phyloP scores from a whole-genome alignment of 495 filamentous ascomycete species.

The Ramalina peruviana region DNA sequence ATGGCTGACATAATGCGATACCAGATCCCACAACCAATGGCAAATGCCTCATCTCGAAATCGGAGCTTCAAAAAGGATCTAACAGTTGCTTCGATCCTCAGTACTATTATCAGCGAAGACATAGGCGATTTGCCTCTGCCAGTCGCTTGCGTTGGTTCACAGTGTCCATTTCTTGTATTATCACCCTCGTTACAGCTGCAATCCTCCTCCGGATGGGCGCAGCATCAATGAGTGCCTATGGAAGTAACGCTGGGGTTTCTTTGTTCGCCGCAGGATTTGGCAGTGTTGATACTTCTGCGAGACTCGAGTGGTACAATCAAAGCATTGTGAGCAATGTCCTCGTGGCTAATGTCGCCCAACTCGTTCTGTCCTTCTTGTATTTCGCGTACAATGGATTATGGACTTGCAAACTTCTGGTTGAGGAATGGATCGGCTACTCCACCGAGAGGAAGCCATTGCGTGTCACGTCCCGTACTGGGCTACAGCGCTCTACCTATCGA shows the following conservation, averaged over 20 bases:
- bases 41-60: not conserved
- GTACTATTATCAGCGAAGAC: not conserved
- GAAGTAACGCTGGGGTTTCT: not conserved
- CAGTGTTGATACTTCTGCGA: slow-evolving; percentile 14
- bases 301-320: slow-evolving; percentile 4
- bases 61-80: not conserved
- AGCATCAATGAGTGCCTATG: not conserved
- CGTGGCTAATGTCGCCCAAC: slow-evolving; percentile 30
- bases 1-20: too few species aligned
- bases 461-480: slow-evolving; percentile 28
- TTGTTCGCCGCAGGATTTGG: slow-evolving; percentile 20
- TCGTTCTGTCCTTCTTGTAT: slow-evolving; percentile 30
- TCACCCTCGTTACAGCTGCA: not conserved
- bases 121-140: not conserved
- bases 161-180: not conserved
- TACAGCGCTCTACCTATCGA: slow-evolving; percentile 29
- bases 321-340: slow-evolving; percentile 10
- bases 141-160: not conserved
- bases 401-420: slow-evolving; percentile 25
- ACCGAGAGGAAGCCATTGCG: slow-evolving; percentile 24
- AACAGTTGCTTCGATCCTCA: not conserved
- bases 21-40: not conserved
- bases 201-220: not conserved
- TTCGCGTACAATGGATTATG: slow-evolving; percentile 25
- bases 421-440: slow-evolving; percentile 24